These are phyloP conservation scores for Leishmania mexicana DNA, from an alignment of 208 protist genomes.

Conservation along the genomic window DNA sequence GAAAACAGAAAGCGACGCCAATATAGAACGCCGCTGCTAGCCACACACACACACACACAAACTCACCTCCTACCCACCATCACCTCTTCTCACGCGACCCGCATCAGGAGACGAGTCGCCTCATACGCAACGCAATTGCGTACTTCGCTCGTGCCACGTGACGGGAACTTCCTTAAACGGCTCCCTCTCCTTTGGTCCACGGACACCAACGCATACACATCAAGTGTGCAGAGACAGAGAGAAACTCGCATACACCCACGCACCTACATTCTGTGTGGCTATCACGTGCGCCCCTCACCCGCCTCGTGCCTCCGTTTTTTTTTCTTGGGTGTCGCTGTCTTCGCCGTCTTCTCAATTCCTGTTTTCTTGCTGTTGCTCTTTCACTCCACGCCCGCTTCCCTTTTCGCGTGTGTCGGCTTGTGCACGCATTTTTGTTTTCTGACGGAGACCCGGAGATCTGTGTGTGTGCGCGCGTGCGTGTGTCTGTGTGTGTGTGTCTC, in stretches of 20 bases:
- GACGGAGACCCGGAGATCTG: not conserved
- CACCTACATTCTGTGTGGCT: not conserved
- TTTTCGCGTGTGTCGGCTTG: not conserved
- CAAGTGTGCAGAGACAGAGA: not conserved
- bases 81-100: not conserved
- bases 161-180: too few relatives aligned
- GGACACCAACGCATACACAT: not conserved
- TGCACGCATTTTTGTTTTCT: not conserved
- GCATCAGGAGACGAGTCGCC: not conserved
- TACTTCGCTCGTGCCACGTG: not conserved
- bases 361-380: not conserved
- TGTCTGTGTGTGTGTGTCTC: not conserved
- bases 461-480: not conserved
- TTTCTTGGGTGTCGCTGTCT: not conserved
- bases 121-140: not conserved
- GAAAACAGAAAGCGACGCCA: not conserved
- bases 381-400: not conserved
- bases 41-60: too few relatives aligned
- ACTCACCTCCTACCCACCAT: not conserved
- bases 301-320: not conserved
- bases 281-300: not conserved
- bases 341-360: slow-evolving; percentile 2
- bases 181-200: not conserved
- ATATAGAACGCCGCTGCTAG: not conserved
- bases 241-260: not conserved